Percentiles rank a stretch among this genome's conserved stretches.
Conservation (phyloP, 192 early-diverging fungal genomes). For the Podila verticillata region DNA sequence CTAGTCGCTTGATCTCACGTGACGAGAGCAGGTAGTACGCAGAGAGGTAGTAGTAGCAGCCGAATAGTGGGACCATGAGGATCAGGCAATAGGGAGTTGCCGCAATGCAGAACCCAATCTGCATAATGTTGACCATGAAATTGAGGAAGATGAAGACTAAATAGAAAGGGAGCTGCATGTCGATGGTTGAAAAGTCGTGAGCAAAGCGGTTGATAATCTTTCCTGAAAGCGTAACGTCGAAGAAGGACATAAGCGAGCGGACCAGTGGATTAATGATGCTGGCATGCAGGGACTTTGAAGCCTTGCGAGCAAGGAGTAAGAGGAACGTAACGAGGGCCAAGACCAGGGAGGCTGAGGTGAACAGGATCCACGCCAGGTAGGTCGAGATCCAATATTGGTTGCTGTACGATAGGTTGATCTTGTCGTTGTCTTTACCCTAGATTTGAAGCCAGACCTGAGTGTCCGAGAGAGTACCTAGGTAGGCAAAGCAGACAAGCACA, state of each 20-base stretch:
- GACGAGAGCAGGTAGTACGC: constrained; percentile 66
- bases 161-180: constrained; percentile 60
- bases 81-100: constrained; percentile 68
- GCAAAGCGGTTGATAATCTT: constrained; percentile 83
- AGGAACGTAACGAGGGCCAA: constrained; percentile 6
- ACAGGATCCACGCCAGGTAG: constrained; percentile 31
- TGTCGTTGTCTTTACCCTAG: neutral
- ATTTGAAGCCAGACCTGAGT: constrained; percentile 1
- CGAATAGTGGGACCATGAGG: constrained; percentile 22
- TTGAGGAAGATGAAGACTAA: constrained; percentile 53
- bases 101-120: constrained; percentile 56
- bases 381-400: constrained; percentile 21
- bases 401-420: neutral
- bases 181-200: constrained; percentile 77
- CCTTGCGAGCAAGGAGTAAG: constrained; percentile 65
- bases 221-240: constrained; percentile 52
- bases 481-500: neutral
- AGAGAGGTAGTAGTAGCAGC: constrained; percentile 65
- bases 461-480: neutral
- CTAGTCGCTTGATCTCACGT: constrained; percentile 86
- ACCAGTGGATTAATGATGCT: constrained; percentile 68
- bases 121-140: constrained; percentile 50
- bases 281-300: constrained; percentile 58
- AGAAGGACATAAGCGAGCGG: constrained; percentile 58
- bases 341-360: constrained; percentile 11